A percentile compares a stretch with the other conserved stretches of the same genome.
Evolutionary conservation across 441 rosid species (phyloP).

Genomic region (Syzygium malaccense): DNA sequence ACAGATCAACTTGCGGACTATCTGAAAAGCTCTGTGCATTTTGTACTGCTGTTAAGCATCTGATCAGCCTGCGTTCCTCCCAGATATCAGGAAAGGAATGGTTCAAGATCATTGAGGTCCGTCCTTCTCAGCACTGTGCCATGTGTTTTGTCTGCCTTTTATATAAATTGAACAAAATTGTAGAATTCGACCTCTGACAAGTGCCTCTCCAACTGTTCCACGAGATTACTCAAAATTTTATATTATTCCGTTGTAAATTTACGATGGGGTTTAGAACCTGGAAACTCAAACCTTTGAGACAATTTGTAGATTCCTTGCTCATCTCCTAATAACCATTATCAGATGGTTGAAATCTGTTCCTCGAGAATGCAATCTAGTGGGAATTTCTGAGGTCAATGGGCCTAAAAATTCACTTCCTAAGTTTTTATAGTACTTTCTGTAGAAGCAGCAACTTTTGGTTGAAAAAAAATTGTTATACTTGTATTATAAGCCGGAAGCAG

Average conservation of each 20-base stretch:
- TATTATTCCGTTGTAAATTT: background rate
- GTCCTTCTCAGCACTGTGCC: constrained; percentile 16
- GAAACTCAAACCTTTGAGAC: background rate
- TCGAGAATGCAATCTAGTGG: constrained; percentile 12
- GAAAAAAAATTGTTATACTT: background rate
- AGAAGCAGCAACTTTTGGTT: background rate
- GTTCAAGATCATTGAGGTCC: constrained; percentile 72
- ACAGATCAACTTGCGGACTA: background rate
- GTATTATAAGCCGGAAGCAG: background rate
- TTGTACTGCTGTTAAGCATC: background rate
- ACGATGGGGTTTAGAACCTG: background rate
- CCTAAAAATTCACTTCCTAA: background rate
- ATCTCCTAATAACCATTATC: constrained; percentile 13
- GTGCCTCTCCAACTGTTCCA: background rate
- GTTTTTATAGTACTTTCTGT: background rate
- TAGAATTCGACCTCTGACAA: background rate
- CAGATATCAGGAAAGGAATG: constrained; percentile 84
- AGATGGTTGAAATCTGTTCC: constrained; percentile 13
- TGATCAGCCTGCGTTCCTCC: constrained; percentile 27
- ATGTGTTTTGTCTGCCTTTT: background rate
- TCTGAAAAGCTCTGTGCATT: background rate
- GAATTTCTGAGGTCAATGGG: background rate
- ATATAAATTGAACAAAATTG: background rate
- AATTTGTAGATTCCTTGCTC: constrained; percentile 18
- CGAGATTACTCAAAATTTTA: background rate